These are phyloP conservation scores for Debaryomyces castellii DNA, from an alignment of 805 yeast species.

Conservation along the genomic window DNA sequence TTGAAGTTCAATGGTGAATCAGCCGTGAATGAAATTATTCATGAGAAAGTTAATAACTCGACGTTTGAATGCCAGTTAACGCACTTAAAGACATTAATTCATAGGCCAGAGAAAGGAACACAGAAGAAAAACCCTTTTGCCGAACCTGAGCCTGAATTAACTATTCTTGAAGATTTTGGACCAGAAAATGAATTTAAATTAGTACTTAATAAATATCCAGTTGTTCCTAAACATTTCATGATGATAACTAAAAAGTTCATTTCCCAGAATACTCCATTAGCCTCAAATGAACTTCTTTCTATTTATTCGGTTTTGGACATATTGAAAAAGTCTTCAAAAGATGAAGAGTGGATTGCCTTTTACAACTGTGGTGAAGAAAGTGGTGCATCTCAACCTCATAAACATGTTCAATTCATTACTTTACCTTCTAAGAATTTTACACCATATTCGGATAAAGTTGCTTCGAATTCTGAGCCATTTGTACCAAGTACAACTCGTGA, in stretches of 20 bases:
- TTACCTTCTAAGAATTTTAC: conserved; percentile 55
- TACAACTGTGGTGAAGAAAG: conserved; percentile 85
- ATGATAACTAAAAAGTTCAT: conserved; percentile 73
- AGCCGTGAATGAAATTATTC: conserved; percentile 29
- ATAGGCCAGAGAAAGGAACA: conserved; percentile 41
- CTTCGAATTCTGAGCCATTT: conserved; percentile 46
- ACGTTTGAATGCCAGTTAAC: conserved; percentile 28
- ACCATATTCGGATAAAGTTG: conserved; percentile 54
- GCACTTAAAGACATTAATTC: conserved; percentile 31
- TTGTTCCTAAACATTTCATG: conserved; percentile 75
- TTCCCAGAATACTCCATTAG: conserved; percentile 69
- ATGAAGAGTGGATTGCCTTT: conserved; percentile 68
- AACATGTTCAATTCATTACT: conserved; percentile 83
- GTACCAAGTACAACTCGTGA: conserved; percentile 53
- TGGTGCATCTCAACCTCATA: conserved; percentile 95
- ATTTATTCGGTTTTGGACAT: conserved; percentile 54
- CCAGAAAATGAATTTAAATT: conserved; percentile 54
- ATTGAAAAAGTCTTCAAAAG: conserved; percentile 38
- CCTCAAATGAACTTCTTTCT: conserved; percentile 66
- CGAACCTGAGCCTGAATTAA: conserved; percentile 73
- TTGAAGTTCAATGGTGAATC: conserved; percentile 54
- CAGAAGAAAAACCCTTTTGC: conserved; percentile 67
- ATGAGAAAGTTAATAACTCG: conserved; percentile 13
- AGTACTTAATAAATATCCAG: conserved; percentile 84
- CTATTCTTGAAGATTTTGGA: conserved; percentile 54